These are phyloP conservation scores for Pseudogymnoascus pannorum DNA, from an alignment of 2,329 filamentous ascomycete genomes.

Conservation along the genomic window DNA sequence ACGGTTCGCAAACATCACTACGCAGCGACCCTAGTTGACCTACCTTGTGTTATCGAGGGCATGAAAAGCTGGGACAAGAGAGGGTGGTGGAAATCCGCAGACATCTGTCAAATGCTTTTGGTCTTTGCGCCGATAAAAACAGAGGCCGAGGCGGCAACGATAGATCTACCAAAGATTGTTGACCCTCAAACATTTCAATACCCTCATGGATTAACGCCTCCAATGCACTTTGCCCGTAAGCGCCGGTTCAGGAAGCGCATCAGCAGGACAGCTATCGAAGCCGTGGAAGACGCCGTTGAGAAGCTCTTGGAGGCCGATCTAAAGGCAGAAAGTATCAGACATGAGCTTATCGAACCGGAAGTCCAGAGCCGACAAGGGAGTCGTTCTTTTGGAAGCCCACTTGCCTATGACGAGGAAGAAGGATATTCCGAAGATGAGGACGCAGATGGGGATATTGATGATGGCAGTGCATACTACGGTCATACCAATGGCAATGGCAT, in stretches of 20 bases:
- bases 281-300: constrained; percentile 49
- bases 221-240: constrained; percentile 51
- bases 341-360: constrained; percentile 34
- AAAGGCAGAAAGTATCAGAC: constrained; percentile 33
- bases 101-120: constrained; percentile 68
- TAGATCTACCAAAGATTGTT: constrained; percentile 24
- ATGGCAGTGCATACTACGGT: constrained; percentile 29
- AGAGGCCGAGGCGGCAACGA: constrained; percentile 41
- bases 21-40: constrained; percentile 59
- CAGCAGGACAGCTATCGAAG: constrained; percentile 48
- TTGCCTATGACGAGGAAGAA: constrained; percentile 29
- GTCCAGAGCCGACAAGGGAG: constrained; percentile 22
- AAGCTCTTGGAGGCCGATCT: constrained; percentile 42
- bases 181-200: constrained; percentile 28
- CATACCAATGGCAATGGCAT: constrained; percentile 17
- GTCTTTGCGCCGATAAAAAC: constrained; percentile 52
- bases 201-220: constrained; percentile 52
- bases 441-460: constrained; percentile 32
- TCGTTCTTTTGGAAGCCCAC: constrained; percentile 23
- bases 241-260: constrained; percentile 51
- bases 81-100: constrained; percentile 64
- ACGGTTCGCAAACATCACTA: constrained; percentile 55
- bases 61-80: constrained; percentile 71
- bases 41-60: constrained; percentile 63
- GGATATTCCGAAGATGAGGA: constrained; percentile 31